These are phyloP conservation scores for Botryotinia globosa DNA, from an alignment of 2,329 filamentous ascomycete genomes.

Conservation along the genomic window DNA sequence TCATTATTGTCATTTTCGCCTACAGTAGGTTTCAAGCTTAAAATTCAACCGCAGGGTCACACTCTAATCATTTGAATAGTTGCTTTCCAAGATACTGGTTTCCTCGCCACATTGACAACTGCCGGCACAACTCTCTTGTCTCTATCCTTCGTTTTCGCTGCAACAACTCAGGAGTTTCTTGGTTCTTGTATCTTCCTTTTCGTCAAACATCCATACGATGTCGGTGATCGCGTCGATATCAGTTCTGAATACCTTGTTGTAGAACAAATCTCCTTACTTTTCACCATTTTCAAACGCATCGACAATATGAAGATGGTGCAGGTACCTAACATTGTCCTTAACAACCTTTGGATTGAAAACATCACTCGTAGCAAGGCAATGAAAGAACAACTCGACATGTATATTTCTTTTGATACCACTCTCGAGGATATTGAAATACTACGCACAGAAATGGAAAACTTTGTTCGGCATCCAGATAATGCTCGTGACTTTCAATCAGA, in stretches of 20 bases:
- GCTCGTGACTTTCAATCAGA: slow-evolving; percentile 87
- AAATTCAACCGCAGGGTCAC: not conserved
- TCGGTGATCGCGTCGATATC: slow-evolving; percentile 91
- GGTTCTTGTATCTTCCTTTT: slow-evolving; percentile 98
- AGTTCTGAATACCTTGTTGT: slow-evolving; percentile 69
- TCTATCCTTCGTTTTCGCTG: slow-evolving; percentile 93
- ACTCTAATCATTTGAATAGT: slow-evolving; percentile 47
- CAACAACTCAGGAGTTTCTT: slow-evolving; percentile 90
- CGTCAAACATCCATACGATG: slow-evolving; percentile 96
- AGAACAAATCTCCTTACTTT: slow-evolving; percentile 90
- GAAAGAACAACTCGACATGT: slow-evolving; percentile 76
- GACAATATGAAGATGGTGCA: slow-evolving; percentile 74
- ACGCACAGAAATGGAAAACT: slow-evolving; percentile 78
- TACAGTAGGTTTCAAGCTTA: slow-evolving; percentile 56
- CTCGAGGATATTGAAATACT: slow-evolving; percentile 89
- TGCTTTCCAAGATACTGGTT: slow-evolving; percentile 83
- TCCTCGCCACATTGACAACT: slow-evolving; percentile 81
- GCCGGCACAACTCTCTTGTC: slow-evolving; percentile 90
- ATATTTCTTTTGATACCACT: slow-evolving; percentile 79
- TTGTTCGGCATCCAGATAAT: slow-evolving; percentile 82
- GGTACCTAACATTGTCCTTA: slow-evolving; percentile 86
- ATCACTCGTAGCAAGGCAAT: slow-evolving; percentile 87
- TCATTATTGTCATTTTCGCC: slow-evolving; percentile 77
- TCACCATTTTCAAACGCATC: slow-evolving; percentile 85
- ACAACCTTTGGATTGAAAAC: slow-evolving; percentile 94